Conservation (phyloP, 1,284 basidiomycete species). For the Marasmius fiardii region DNA sequence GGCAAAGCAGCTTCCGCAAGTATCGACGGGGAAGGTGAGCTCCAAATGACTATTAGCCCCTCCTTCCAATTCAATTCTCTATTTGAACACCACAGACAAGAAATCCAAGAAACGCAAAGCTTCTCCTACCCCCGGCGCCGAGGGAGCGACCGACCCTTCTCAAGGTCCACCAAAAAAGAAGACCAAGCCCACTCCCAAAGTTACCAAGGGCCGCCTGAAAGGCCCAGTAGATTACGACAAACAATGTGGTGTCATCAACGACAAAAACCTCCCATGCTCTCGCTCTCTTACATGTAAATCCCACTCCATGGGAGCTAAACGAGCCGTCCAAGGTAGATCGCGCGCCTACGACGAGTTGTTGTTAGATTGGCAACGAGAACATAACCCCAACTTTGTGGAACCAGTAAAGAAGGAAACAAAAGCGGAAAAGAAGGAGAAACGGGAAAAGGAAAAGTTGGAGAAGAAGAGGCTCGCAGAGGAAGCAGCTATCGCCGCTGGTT, state of each 20-base stretch:
- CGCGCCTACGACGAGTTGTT: constrained; percentile 85
- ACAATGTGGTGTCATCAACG: constrained; percentile 98
- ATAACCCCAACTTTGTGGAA: constrained; percentile 91
- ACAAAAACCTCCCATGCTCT: constrained; percentile 92
- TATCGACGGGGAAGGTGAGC: constrained; percentile 33
- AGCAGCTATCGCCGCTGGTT: constrained; percentile 59
- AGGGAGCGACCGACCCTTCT: constrained; percentile 53
- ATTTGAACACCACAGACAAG: constrained; percentile 23
- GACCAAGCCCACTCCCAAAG: constrained; percentile 63
- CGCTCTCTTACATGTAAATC: constrained; percentile 98
- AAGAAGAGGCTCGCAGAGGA: constrained; percentile 70
- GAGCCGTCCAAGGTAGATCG: constrained; percentile 86
- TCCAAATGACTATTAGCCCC: not conserved
- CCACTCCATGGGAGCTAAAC: constrained; percentile 96
- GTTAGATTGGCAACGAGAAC: constrained; percentile 88
- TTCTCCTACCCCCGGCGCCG: no score
- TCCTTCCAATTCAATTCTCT: not conserved
- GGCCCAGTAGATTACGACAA: constrained; percentile 89
- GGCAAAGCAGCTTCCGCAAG: constrained; percentile 47
- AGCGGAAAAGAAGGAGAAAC: constrained; percentile 77
- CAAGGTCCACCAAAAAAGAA: constrained; percentile 76
- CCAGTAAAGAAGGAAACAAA: constrained; percentile 83
- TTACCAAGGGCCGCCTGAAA: constrained; percentile 73
- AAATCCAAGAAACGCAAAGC: constrained; percentile 72
- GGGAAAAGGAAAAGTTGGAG: constrained; percentile 72